Evolutionary conservation across 2,329 filamentous ascomycete genomes (phyloP), one percentile per base, ranked within the genome.

Genomic region (Alternaria longipes): DNA sequence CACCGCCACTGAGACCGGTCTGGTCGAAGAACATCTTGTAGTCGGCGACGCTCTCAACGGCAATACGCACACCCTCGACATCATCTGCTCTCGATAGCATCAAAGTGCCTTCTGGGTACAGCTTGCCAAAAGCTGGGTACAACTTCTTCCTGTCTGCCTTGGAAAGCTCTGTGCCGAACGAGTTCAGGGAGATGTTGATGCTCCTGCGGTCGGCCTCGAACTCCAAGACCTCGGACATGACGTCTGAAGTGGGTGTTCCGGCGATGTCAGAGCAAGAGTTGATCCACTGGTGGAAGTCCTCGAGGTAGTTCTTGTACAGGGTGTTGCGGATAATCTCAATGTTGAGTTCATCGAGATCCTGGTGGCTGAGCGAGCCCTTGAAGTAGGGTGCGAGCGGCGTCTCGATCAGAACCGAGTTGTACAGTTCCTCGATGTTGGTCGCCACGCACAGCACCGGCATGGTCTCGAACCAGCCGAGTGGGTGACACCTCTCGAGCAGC

Each of bases 311-410:
- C 87, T 99, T 99, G 86, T 98, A 99, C 36, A 99, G 85, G 0
- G 94, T 99, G 82, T 99, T 99, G 66, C 96, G 91, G 60, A 99
- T 92, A 80, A 99, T 99, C 83, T 99, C 95, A 73, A 99, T 99
- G 83, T 99, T 99, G 74, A 99, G 85, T 84, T 99, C 96, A 81
- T 99, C 95, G 51, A 99, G 86, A 78, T 99, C 95, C 79, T 97
- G 93, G 80, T 97, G 94, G 82, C 91, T 96, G 63, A 99, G 86
- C 70, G 91, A 97, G 71, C 93, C 93, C 83, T 99, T 98, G 87
- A 99, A 99, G 83, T 97, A 99, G 8, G 93, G 90, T 14, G 95
- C 95, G 49, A 99, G 85, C 5, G 95, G 95, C 4, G 95, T 99
- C 83, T 99, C 95, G 69, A 99, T 94, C 68, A 99, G 84, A 18